A percentile compares a stretch with the other conserved stretches of the same genome.
phyloP scores from a whole-genome alignment of 2,329 filamentous ascomycete species.

The Cadophora gregata region DNA sequence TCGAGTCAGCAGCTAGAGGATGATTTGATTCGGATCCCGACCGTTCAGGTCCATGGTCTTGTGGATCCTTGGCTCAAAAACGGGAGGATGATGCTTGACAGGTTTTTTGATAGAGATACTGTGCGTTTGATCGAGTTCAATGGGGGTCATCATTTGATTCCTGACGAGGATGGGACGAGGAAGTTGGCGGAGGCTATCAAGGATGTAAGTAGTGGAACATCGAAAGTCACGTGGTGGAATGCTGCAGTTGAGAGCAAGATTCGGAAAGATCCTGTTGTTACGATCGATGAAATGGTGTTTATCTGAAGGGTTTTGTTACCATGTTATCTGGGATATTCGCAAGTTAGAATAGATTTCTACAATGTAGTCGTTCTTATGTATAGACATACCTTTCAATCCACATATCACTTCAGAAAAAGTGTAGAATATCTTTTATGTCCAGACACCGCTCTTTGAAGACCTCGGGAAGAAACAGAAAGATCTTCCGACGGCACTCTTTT shows the following conservation, averaged over 20 bases:
- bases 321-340: neutral
- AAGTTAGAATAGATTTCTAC: neutral
- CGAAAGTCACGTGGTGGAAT: neutral
- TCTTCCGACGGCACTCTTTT: no score
- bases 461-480: no score
- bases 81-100: neutral
- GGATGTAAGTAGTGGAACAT: neutral
- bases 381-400: no score
- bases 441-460: no score
- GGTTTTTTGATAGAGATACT: neutral
- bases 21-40: neutral
- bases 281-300: neutral
- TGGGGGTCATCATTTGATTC: slow-evolving; percentile 7
- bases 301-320: neutral
- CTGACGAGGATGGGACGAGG: slow-evolving; percentile 9
- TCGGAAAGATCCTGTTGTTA: neutral
- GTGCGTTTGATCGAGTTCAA: slow-evolving; percentile 1
- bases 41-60: slow-evolving; percentile 9
- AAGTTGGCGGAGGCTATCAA: slow-evolving; percentile 6
- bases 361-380: neutral
- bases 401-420: no score
- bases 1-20: neutral
- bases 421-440: no score
- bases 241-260: neutral
- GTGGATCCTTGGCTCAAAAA: neutral